Evolutionary conservation across 768 basidiomycete species (phyloP).

Genomic region (Inosperma sp.): DNA sequence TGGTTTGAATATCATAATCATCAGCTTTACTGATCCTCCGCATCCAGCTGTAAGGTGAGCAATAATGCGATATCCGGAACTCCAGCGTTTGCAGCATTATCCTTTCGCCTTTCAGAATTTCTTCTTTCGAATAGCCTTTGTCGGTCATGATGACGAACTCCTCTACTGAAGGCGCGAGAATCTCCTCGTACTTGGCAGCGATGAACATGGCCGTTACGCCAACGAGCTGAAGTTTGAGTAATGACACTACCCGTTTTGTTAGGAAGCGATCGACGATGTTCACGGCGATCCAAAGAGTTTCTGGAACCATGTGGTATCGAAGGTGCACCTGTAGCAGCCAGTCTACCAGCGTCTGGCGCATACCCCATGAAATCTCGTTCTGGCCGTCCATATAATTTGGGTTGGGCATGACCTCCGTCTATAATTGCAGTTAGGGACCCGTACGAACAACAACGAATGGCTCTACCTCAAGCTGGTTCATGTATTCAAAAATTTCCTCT

Average conservation of each 20-base stretch:
- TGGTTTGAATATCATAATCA: slow-evolving; percentile 96
- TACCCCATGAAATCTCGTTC: slow-evolving; percentile 86
- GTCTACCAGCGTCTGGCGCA: slow-evolving; percentile 96
- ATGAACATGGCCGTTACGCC: slow-evolving; percentile 99
- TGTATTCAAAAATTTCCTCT: slow-evolving; percentile 97
- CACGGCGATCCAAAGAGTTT: slow-evolving; percentile 98
- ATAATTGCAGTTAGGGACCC: slow-evolving; percentile 19
- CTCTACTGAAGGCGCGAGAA: slow-evolving; percentile 93
- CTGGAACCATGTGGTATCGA: slow-evolving; percentile 98
- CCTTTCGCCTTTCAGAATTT: slow-evolving; percentile 96
- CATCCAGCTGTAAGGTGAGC: slow-evolving; percentile 99
- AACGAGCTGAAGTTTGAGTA: slow-evolving; percentile 91
- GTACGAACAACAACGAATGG: background rate
- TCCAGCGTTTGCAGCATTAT: slow-evolving; percentile 94
- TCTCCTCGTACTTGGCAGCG: slow-evolving; percentile 98
- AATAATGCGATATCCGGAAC: slow-evolving; percentile 94
- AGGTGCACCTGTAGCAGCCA: slow-evolving; percentile 98
- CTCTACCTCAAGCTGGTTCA: slow-evolving; percentile 87
- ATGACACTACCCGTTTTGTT: slow-evolving; percentile 79
- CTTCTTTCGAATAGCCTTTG: slow-evolving; percentile 88
- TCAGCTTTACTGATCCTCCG: slow-evolving; percentile 97
- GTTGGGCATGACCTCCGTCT: slow-evolving; percentile 88
- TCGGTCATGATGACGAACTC: slow-evolving; percentile 99
- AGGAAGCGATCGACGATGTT: slow-evolving; percentile 95
- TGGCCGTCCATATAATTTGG: slow-evolving; percentile 93